phyloP scores from a whole-genome alignment of 2,329 filamentous ascomycete species.

The Fusarium sp. region DNA sequence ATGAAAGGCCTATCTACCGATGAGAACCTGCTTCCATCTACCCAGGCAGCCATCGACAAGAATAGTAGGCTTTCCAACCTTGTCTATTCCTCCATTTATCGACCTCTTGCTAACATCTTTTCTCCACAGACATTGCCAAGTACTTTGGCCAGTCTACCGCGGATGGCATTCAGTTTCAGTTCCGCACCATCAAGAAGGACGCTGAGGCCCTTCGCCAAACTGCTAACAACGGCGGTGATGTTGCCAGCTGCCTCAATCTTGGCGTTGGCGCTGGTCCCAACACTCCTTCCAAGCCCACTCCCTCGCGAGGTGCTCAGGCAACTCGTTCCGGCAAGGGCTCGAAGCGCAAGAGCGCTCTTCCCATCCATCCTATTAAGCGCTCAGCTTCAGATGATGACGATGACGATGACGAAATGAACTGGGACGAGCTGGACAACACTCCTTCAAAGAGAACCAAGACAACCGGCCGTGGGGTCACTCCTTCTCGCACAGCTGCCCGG shows the following conservation, averaged over 20 bases:
- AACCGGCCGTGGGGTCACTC: slow-evolving; percentile 42
- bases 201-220: slow-evolving; percentile 61
- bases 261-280: slow-evolving; percentile 42
- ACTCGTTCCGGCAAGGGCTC: slow-evolving; percentile 46
- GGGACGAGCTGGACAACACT: slow-evolving; percentile 52
- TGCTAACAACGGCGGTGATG: slow-evolving; percentile 59
- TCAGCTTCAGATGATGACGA: slow-evolving; percentile 45
- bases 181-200: slow-evolving; percentile 66
- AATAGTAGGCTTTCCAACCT: slow-evolving; percentile 53
- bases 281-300: slow-evolving; percentile 49
- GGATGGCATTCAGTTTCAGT: slow-evolving; percentile 71
- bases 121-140: slow-evolving; percentile 65
- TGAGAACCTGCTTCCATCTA: slow-evolving; percentile 52
- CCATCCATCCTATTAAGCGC: slow-evolving; percentile 45
- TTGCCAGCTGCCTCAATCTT: slow-evolving; percentile 55
- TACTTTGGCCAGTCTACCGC: slow-evolving; percentile 70
- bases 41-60: slow-evolving; percentile 55
- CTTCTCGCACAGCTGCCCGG: slow-evolving; percentile 50
- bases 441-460: slow-evolving; percentile 53
- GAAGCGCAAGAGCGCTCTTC: slow-evolving; percentile 42
- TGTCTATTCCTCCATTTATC: not conserved
- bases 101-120: slow-evolving; percentile 11
- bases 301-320: slow-evolving; percentile 36
- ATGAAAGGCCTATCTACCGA: slow-evolving; percentile 57
- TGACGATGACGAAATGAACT: slow-evolving; percentile 46